Base-by-base conservation (phyloP, 2,329 filamentous ascomycete species). In the Colletotrichum sp. region DNA sequence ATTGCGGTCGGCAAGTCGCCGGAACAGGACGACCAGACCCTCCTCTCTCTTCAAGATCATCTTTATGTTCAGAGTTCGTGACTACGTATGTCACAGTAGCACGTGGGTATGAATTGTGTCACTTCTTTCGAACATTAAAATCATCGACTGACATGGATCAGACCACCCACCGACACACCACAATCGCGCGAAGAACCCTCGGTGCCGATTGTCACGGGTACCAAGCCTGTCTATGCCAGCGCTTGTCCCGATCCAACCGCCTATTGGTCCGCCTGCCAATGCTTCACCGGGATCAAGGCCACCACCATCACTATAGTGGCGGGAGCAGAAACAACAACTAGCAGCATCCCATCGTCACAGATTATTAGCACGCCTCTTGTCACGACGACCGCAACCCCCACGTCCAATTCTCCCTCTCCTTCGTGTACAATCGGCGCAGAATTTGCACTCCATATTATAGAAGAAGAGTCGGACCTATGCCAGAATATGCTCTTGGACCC, bases 191-290 rank as follows among this genome's bases (percentile, higher is more conserved):
- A 55, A 25, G 66, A 36, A 15, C 12, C 36, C 27, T 30, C 58
- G 9, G 34, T 66, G 2, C 66, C 67, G 5, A 32, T 55, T 16
- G 32, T 71, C 12, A 68, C 73, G 9, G 73, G 56, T 25, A 68
- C 36, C 15, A 68, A 65, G 56, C 78, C 78, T 9, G 66, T 65
- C 8, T 79, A 77, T 32, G 78, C 78, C 68, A 76, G 70, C 56
- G 61, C 61, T 48, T 79, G 78, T 43, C 10, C 70, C 9, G 72
- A 78, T 36, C 32, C 62, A 8, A 69, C 55, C 5, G 68, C 65
- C 8, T 79, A 78, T 68, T 78, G 77, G 75, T 74, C 66, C 18
- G 78, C 77, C 6, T 79, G 78, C 56, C 77, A 78, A 69, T 79
- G 78, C 68, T 79, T 78, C 71, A 28, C 28, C 7, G 78, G 76